Evolutionary conservation across 108 stramenopile genomes (phyloP).

Genomic region (Fragilaria radians): DNA sequence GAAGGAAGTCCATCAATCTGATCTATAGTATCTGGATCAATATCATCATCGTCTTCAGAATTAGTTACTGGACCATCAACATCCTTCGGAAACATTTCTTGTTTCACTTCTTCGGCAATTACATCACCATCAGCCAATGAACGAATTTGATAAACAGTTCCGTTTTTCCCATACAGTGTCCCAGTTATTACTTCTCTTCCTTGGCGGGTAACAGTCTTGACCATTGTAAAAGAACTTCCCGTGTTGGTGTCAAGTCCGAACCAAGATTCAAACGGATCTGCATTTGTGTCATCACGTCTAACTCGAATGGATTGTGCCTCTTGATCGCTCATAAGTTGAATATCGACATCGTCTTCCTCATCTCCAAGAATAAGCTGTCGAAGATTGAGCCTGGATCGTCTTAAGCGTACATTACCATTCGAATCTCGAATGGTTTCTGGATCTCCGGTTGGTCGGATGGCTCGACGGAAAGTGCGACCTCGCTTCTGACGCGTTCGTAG

Average conservation of each 20-base stretch:
- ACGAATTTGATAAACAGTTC: slow-evolving; percentile 6
- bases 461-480: background rate
- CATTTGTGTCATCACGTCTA: background rate
- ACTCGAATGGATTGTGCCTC: background rate
- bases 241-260: background rate
- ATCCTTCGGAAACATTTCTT: slow-evolving; percentile 1
- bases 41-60: background rate
- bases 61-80: background rate
- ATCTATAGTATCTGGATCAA: background rate
- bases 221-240: background rate
- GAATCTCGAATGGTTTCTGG: background rate
- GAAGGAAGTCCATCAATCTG: too few relatives aligned
- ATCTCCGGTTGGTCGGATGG: background rate
- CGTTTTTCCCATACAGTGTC: background rate
- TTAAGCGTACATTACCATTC: background rate
- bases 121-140: background rate
- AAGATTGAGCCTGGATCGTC: background rate
- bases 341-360: background rate
- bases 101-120: background rate
- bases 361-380: background rate
- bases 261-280: background rate
- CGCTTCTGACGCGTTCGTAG: background rate
- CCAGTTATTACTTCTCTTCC: background rate
- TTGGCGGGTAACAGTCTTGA: background rate
- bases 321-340: background rate